phyloP scores from a whole-genome alignment of 371 early-diverging fungal genomes.

The Rhizopus arrhizus region DNA sequence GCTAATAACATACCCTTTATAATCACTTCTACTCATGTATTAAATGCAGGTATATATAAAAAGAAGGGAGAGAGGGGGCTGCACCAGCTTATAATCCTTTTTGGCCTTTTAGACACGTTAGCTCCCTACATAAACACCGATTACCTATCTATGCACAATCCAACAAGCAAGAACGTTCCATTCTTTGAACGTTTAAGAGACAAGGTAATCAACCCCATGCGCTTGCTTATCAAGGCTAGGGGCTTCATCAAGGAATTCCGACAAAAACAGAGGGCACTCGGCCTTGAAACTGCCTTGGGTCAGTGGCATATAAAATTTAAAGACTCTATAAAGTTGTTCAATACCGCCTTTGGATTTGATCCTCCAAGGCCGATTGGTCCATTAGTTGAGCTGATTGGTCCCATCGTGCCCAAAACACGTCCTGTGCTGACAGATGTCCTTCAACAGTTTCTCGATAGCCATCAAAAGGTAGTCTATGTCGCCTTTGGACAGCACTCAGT shows the following conservation, averaged over 20 bases:
- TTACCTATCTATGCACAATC: constrained; percentile 2
- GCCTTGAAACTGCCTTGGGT: constrained; percentile 3
- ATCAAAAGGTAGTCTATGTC: constrained; percentile 32
- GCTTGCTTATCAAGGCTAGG: neutral
- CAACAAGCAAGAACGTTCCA: constrained; percentile 21
- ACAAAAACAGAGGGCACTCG: constrained; percentile 3
- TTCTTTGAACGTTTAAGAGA: constrained; percentile 20
- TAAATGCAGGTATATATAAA: neutral
- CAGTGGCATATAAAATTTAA: neutral
- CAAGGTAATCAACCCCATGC: constrained; percentile 16
- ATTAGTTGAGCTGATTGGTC: constrained; percentile 36
- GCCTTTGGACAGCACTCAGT: constrained; percentile 40
- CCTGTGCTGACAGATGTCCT: constrained; percentile 15
- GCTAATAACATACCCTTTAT: constrained; percentile 10
- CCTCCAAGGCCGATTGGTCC: constrained; percentile 34
- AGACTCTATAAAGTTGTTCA: constrained; percentile 25
- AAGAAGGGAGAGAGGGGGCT: too few relatives aligned
- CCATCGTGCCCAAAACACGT: constrained; percentile 29
- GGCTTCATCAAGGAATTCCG: constrained; percentile 1
- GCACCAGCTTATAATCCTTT: neutral
- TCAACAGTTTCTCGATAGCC: constrained; percentile 18
- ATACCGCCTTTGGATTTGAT: constrained; percentile 29
- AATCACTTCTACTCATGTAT: neutral
- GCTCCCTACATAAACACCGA: constrained; percentile 33
- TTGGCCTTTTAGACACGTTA: constrained; percentile 15